phyloP scores from a whole-genome alignment of 495 filamentous ascomycete species.

The Sabuloglossum arenarium region DNA sequence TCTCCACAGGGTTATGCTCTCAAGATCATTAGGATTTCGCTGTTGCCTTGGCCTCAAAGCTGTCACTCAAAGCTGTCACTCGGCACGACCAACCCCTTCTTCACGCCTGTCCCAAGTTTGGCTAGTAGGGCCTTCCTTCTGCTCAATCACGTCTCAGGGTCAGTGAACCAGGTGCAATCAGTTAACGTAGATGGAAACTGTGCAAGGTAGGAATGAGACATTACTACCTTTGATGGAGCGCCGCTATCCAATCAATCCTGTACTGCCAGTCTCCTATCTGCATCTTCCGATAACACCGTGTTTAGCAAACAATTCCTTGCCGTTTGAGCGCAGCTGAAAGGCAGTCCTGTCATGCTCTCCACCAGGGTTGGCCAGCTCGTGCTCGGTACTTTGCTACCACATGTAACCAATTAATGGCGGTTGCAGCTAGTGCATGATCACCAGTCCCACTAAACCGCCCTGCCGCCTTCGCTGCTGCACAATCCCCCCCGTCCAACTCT shows the following conservation, averaged over 20 bases:
- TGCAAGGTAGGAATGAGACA: not conserved
- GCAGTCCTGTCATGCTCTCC: not conserved
- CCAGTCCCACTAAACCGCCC: too few species aligned
- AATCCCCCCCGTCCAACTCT: too few species aligned
- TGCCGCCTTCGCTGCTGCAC: too few species aligned
- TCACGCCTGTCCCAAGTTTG: not conserved
- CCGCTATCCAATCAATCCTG: not conserved
- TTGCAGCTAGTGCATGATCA: too few species aligned
- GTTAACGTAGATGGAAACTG: not conserved
- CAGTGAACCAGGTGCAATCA: not conserved
- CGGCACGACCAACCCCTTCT: not conserved
- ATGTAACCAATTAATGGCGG: too few species aligned
- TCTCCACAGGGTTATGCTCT: not conserved
- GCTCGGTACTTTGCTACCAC: not conserved
- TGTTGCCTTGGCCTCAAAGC: not conserved
- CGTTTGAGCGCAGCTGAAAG: not conserved
- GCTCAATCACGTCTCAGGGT: not conserved
- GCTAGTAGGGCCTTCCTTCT: not conserved
- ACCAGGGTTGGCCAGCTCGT: not conserved
- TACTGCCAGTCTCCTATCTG: too few species aligned
- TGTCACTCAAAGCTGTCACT: not conserved
- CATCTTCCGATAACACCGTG: too few species aligned
- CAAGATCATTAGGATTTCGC: not conserved
- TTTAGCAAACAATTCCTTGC: too few species aligned
- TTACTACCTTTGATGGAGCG: not conserved